These are phyloP conservation scores for Nannizzia gypsea DNA, from an alignment of 2,329 filamentous ascomycete genomes.

Conservation along the genomic window DNA sequence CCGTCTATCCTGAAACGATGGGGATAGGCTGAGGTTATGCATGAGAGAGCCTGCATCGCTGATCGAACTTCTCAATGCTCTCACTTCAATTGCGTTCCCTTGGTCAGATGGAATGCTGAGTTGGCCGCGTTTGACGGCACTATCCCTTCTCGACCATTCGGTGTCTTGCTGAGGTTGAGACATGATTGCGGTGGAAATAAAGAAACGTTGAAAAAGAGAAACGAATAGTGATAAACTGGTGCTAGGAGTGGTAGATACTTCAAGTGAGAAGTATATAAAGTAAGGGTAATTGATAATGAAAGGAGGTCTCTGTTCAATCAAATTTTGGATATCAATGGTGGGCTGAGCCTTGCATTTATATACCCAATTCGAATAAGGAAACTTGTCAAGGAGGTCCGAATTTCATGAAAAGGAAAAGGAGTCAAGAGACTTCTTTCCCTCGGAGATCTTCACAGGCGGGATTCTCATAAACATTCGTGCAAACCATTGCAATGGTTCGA, in stretches of 20 bases:
- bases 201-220: background rate
- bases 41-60: conserved; percentile 58
- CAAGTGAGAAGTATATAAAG: background rate
- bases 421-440: background rate
- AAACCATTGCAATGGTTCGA: background rate
- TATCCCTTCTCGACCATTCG: conserved; percentile 7
- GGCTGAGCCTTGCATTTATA: background rate
- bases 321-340: background rate
- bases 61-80: conserved; percentile 55
- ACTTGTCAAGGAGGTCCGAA: background rate
- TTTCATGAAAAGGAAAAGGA: background rate
- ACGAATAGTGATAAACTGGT: background rate
- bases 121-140: conserved; percentile 8
- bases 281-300: background rate
- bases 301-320: background rate
- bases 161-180: conserved; percentile 6
- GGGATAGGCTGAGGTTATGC: conserved; percentile 58
- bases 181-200: background rate
- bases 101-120: conserved; percentile 35
- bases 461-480: background rate
- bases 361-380: background rate
- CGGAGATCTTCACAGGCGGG: conserved; percentile 1
- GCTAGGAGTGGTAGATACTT: background rate
- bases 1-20: conserved; percentile 55
- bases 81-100: conserved; percentile 53